Evolutionary conservation across 1,284 basidiomycete genomes (phyloP).

Genomic region (Melampsora americana): DNA sequence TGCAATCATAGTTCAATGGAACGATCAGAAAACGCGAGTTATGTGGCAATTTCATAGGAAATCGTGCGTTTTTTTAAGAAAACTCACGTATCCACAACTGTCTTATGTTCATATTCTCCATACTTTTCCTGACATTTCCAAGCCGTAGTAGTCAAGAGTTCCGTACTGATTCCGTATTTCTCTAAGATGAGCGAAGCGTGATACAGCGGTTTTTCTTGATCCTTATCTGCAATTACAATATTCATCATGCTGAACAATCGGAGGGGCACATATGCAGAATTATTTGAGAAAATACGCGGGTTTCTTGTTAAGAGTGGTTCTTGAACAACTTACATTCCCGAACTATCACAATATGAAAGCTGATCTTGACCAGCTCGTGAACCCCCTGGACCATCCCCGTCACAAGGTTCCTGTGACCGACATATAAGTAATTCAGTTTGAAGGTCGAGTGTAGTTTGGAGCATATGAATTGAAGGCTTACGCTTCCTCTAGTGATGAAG

Average conservation of each 20-base stretch:
- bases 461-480: conserved; percentile 13
- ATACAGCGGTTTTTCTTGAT: conserved; percentile 28
- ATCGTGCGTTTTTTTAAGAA: neutral
- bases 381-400: conserved; percentile 37
- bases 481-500: conserved; percentile 41
- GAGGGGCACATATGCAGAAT: neutral
- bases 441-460: neutral
- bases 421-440: neutral
- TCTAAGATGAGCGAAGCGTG: conserved; percentile 14
- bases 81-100: conserved; percentile 30
- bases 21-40: neutral
- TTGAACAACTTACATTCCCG: conserved; percentile 25
- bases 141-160: conserved; percentile 27
- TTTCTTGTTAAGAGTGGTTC: neutral
- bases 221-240: conserved; percentile 24
- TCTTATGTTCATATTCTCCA: conserved; percentile 14
- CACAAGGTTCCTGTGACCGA: conserved; percentile 10
- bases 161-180: conserved; percentile 35
- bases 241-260: conserved; percentile 36
- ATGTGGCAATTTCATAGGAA: neutral
- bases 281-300: neutral
- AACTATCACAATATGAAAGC: conserved; percentile 34
- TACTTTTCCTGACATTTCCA: conserved; percentile 44
- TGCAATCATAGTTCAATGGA: neutral
- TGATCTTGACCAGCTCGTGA: conserved; percentile 5